These are phyloP conservation scores for Penicilliopsis zonata DNA, from an alignment of 495 filamentous ascomycete species.

Conservation along the genomic window DNA sequence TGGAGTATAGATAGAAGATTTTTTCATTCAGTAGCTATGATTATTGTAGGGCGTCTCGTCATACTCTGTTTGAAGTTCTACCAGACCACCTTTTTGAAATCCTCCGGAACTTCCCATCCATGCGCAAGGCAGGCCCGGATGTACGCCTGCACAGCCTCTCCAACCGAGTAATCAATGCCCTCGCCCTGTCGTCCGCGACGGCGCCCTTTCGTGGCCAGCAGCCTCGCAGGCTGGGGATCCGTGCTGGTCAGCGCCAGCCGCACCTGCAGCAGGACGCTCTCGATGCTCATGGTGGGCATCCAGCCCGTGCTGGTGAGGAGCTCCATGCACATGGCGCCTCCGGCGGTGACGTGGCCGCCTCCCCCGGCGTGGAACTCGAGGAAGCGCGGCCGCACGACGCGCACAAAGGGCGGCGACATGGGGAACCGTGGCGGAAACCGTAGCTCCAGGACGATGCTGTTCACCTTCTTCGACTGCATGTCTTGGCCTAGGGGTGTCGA, in stretches of 20 bases:
- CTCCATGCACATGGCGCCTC: constrained; percentile 88
- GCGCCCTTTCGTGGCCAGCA: too few relatives aligned
- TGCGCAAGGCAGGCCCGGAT: constrained; percentile 52
- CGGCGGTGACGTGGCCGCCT: constrained; percentile 80
- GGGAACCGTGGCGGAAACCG: constrained; percentile 68
- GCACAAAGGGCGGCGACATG: constrained; percentile 71
- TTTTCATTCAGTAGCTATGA: too few relatives aligned
- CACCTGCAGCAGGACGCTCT: constrained; percentile 74
- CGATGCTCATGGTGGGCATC: constrained; percentile 59
- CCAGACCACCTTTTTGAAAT: constrained; percentile 14
- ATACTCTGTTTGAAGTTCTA: too few relatives aligned
- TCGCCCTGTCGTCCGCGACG: too few relatives aligned
- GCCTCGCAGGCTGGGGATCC: constrained; percentile 62
- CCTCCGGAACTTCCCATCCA: constrained; percentile 35
- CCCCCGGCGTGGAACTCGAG: constrained; percentile 57
- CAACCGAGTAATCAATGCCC: constrained; percentile 45
- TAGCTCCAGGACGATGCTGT: constrained; percentile 68
- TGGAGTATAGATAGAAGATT: too few relatives aligned
- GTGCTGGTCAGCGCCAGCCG: constrained; percentile 58
- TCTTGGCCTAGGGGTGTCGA: constrained; percentile 60
- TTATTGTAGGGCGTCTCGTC: too few relatives aligned
- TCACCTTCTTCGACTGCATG: constrained; percentile 48
- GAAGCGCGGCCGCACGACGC: constrained; percentile 75
- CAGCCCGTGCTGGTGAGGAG: constrained; percentile 77
- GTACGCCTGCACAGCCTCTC: constrained; percentile 65